Percentiles rank a stretch among this genome's conserved stretches.
phyloP scores from a whole-genome alignment of 768 basidiomycete genomes.

The Macrolepiota fuliginosa region DNA sequence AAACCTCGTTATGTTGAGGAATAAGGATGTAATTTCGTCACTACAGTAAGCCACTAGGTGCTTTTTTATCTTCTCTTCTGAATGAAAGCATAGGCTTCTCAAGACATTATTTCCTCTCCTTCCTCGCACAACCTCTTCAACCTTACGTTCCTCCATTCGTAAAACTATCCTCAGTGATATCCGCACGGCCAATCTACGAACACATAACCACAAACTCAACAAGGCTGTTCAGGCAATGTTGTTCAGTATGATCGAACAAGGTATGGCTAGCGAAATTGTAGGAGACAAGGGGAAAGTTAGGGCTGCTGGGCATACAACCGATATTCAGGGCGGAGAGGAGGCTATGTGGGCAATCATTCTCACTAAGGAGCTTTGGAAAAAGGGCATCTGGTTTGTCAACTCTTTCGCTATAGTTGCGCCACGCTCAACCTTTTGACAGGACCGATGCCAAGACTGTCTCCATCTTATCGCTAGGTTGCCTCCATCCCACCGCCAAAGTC shows the following conservation, averaged over 20 bases:
- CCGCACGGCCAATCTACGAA: conserved; percentile 80
- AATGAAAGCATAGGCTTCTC: conserved; percentile 60
- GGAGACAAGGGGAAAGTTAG: conserved; percentile 83
- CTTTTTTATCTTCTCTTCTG: background rate
- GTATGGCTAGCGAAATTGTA: conserved; percentile 77
- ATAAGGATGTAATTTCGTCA: conserved; percentile 89
- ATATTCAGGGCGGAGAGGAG: conserved; percentile 64
- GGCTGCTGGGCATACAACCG: conserved; percentile 33
- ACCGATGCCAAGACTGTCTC: conserved; percentile 90
- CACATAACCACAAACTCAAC: conserved; percentile 95
- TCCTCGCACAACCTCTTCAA: conserved; percentile 86
- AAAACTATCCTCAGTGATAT: conserved; percentile 94
- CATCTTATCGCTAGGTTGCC: conserved; percentile 87
- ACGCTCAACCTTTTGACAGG: conserved; percentile 39
- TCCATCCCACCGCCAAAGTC: conserved; percentile 92
- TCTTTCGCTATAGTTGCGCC: background rate
- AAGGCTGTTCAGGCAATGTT: conserved; percentile 94
- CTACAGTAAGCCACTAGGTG: conserved; percentile 65
- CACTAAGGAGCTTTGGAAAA: conserved; percentile 92
- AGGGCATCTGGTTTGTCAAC: conserved; percentile 72
- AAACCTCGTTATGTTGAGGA: conserved; percentile 89
- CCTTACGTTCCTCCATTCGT: conserved; percentile 82
- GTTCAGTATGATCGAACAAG: conserved; percentile 93
- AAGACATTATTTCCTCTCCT: conserved; percentile 93
- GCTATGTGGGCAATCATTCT: conserved; percentile 98